A percentile compares a stretch with the other conserved stretches of the same genome.
These are phyloP conservation scores for Cladobotryum protrusum DNA, from an alignment of 2,329 filamentous ascomycete species.

Conservation along the genomic window DNA sequence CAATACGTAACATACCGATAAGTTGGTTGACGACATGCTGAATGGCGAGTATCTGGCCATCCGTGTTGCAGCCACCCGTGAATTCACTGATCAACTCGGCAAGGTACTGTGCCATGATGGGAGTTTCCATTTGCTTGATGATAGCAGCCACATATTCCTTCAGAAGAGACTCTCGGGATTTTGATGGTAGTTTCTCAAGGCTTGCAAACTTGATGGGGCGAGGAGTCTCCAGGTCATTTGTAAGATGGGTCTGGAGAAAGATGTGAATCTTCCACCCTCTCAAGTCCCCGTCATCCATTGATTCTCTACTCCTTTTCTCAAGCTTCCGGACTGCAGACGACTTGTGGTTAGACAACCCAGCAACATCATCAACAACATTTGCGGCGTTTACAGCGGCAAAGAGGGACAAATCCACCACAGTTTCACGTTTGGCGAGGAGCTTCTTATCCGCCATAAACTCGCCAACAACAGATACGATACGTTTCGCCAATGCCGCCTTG, in stretches of 20 bases:
- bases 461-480: conserved; percentile 20
- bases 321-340: conserved; percentile 28
- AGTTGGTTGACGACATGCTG: conserved; percentile 36
- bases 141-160: conserved; percentile 26
- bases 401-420: conserved; percentile 21
- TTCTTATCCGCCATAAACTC: conserved; percentile 26
- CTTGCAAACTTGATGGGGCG: conserved; percentile 29
- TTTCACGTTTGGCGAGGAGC: conserved; percentile 19
- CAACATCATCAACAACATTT: conserved; percentile 17
- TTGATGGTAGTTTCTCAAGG: conserved; percentile 22
- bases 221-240: conserved; percentile 24
- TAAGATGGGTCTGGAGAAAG: conserved; percentile 36
- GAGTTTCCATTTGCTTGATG: conserved; percentile 25
- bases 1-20: conserved; percentile 25
- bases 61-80: conserved; percentile 22
- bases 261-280: conserved; percentile 41
- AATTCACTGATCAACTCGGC: conserved; percentile 30
- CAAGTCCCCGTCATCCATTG: conserved; percentile 30
- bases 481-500: conserved; percentile 22
- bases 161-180: conserved; percentile 27
- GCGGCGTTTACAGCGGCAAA: conserved; percentile 30
- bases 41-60: conserved; percentile 40
- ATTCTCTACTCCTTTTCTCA: conserved; percentile 28
- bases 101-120: conserved; percentile 33
- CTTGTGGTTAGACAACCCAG: conserved; percentile 20